Evolutionary conservation across 805 yeast species (phyloP), one percentile per base, ranked within the genome.

Genomic region (Lipomyces oligophaga): DNA sequence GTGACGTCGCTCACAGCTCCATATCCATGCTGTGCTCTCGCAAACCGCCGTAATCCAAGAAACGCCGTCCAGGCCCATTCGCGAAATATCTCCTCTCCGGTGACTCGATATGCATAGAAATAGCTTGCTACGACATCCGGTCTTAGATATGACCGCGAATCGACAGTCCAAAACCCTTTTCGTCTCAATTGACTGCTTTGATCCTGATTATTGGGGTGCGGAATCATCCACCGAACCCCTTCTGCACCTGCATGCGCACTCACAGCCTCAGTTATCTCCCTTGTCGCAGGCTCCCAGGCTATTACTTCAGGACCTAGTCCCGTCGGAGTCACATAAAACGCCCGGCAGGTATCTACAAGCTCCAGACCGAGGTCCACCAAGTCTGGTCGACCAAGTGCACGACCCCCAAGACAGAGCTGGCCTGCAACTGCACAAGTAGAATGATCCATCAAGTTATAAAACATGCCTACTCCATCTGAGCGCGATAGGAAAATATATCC

Each of bases 71-170:
- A 63, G 0, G 78, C 80, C 58, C 69, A 65, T 7, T 67, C 65
- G 43, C 78, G 66, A 72, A 78, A 77, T 55, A 66, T 65, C 0
- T 67, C 56, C 43, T 77, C 78, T 11, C 78, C 78, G 0, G 80
- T 76, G 34, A 73, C 66, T 45, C 80, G 67, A 53, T 71, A 76
- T 58, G 76, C 65, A 55, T 74, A 74, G 56, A 73, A 73, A 3
- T 77, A 64, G 0, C 80, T 71, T 52, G 77, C 80, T 41, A 77
- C 70, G 20, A 74, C 67, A 55, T 75, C 77, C 0, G 81, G 78
- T 30, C 78, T 63, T 10, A 77, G 60, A 6, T 73, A 58, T 41
- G 66, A 71, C 35, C 67, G 52, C 1, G 71, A 62, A 18, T 63
- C 47, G 6, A 55, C 45, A 13, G 46, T 40, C 57, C 55, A 50